Evolutionary conservation across 2,329 filamentous ascomycete species (phyloP).

Genomic region (Fusarium chlamydosporum): DNA sequence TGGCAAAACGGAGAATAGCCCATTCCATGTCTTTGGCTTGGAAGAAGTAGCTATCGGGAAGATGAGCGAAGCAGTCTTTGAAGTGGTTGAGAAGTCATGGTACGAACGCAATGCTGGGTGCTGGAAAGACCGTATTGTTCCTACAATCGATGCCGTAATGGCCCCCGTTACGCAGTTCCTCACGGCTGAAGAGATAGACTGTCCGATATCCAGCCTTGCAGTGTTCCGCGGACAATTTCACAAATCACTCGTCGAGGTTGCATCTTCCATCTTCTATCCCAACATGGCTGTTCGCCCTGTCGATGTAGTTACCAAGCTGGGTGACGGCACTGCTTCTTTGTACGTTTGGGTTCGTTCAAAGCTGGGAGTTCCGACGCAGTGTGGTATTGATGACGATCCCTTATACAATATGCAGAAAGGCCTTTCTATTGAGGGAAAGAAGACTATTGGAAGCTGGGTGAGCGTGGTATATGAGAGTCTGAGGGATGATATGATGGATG

Average conservation of each 20-base stretch:
- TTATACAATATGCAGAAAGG: slow-evolving; percentile 47
- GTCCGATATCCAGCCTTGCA: slow-evolving; percentile 46
- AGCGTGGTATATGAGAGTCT: slow-evolving; percentile 54
- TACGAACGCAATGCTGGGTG: slow-evolving; percentile 48
- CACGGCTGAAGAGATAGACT: slow-evolving; percentile 37
- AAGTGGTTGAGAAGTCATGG: slow-evolving; percentile 48
- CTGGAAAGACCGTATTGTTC: slow-evolving; percentile 51
- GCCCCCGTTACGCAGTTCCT: slow-evolving; percentile 50
- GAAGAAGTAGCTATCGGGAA: not conserved
- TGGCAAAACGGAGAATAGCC: slow-evolving; percentile 32
- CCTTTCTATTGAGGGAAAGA: slow-evolving; percentile 46
- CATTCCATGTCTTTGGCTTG: slow-evolving; percentile 41
- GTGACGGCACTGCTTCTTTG: slow-evolving; percentile 51
- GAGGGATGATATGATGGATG: slow-evolving; percentile 48
- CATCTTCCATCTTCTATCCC: slow-evolving; percentile 50
- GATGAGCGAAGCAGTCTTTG: slow-evolving; percentile 20
- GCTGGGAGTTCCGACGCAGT: slow-evolving; percentile 51
- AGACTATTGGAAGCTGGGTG: slow-evolving; percentile 54
- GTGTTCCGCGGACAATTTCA: slow-evolving; percentile 45
- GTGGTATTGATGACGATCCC: slow-evolving; percentile 53
- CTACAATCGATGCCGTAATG: slow-evolving; percentile 50
- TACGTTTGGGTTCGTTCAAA: slow-evolving; percentile 52
- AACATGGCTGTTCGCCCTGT: slow-evolving; percentile 42
- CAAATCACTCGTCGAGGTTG: slow-evolving; percentile 35
- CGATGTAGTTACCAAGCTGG: slow-evolving; percentile 50